Evolutionary conservation across 2,329 filamentous ascomycete genomes (phyloP), one percentile per base, ranked within the genome.

Genomic region (Hirsutella rhossiliensis): DNA sequence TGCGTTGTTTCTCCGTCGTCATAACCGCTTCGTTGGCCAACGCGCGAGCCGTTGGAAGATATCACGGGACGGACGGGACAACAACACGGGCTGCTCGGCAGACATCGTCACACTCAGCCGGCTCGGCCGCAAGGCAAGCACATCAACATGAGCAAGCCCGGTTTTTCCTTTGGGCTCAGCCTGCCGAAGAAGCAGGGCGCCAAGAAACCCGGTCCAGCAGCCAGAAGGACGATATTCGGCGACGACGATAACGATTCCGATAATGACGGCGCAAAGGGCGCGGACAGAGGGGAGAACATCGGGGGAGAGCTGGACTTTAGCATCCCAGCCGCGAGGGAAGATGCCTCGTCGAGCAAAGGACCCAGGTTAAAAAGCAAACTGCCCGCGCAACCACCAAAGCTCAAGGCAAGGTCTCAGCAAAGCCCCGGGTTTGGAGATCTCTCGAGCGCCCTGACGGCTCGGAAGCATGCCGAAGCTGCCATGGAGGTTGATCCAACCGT

Each of bases 401-500:
- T 67, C 40, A 72, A 70, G 45, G 52, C 62, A 27, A 74, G 72
- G 47, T 58, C 61, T 5, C 56, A 58, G 43, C 52, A 59, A 12
- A 67, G 62, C 44, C 63, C 64, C 41, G 66, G 72, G 56, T 81
- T 78, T 52, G 75, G 74, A 31, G 82, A 88, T 55, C 71, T 87
- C 2, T 84, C 84, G 3, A 76, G 77, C 53, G 66, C 76, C 1
- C 68, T 82, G 29, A 68, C 77, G 28, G 77, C 82, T 23, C 75
- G 76, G 43, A 78, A 75, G 52, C 72, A 83, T 52, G 75, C 77
- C 32, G 70, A 80, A 49, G 76, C 77, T 15, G 84, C 84, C 2
- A 70, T 79, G 48, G 72, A 77, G 47, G 58, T 83, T 9, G 86
- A 92, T 54, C 68, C 84, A 2, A 81, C 78, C 41, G 80, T 92